These are phyloP conservation scores for Royoungia palumana DNA, from an alignment of 768 basidiomycete species.

Conservation along the genomic window DNA sequence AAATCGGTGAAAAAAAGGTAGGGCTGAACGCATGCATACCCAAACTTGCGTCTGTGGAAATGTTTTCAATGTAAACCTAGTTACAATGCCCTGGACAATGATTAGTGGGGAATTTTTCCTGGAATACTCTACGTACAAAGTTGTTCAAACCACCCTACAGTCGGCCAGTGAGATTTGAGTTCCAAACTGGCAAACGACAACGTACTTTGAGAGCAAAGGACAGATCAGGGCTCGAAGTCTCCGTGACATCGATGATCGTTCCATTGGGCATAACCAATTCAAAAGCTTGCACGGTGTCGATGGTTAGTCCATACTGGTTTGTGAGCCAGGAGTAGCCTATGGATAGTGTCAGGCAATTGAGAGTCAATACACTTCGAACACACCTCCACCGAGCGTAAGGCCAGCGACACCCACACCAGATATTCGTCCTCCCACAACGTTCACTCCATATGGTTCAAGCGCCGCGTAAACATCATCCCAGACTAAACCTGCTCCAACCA, in stretches of 20 bases:
- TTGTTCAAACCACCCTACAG: conserved; percentile 58
- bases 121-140: conserved; percentile 34
- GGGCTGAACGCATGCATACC: conserved; percentile 37
- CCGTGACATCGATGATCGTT: conserved; percentile 33
- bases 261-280: conserved; percentile 52
- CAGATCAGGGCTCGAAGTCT: conserved; percentile 33
- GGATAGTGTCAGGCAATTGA: background rate
- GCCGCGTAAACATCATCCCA: conserved; percentile 62
- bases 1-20: background rate
- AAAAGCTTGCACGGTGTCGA: conserved; percentile 50
- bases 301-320: conserved; percentile 55
- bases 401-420: conserved; percentile 56
- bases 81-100: conserved; percentile 47
- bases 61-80: conserved; percentile 49
- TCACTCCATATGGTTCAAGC: conserved; percentile 45
- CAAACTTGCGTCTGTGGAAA: conserved; percentile 54
- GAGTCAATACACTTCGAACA: background rate
- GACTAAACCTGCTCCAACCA: conserved; percentile 38
- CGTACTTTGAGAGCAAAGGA: conserved; percentile 41
- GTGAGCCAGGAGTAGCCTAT: conserved; percentile 59
- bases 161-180: background rate
- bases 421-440: conserved; percentile 52
- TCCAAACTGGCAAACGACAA: background rate
- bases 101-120: background rate
- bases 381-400: conserved; percentile 52